Percentiles rank a stretch among this genome's conserved stretches.
Conservation (phyloP, 1,284 basidiomycete genomes). For the Takashimella koratensis region DNA sequence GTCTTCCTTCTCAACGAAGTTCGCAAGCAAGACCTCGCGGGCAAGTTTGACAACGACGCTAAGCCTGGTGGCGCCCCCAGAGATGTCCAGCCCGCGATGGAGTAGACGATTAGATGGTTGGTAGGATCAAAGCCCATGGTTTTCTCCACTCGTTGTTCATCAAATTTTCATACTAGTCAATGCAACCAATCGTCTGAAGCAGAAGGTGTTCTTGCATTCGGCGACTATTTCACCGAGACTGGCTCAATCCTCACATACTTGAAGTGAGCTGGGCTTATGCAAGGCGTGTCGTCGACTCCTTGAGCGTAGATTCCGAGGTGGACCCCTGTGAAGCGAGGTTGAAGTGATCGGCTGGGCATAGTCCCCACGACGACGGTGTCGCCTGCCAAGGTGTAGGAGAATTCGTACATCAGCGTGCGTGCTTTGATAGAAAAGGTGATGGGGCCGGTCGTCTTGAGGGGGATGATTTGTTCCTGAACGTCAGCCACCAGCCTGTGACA, state of each 20-base stretch:
- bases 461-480: background rate
- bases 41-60: background rate
- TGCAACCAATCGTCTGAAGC: no score
- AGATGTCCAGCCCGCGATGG: background rate
- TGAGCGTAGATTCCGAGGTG: slow-evolving; percentile 24
- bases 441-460: background rate
- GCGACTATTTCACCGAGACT: background rate
- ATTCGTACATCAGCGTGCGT: background rate
- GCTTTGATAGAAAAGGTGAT: slow-evolving; percentile 4
- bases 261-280: slow-evolving; percentile 14
- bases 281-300: slow-evolving; percentile 12
- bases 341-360: slow-evolving; percentile 2
- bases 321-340: slow-evolving; percentile 22
- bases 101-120: no score
- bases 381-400: slow-evolving; percentile 3
- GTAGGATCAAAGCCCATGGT: no score
- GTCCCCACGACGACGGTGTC: slow-evolving; percentile 5
- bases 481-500: background rate
- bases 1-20: slow-evolving; percentile 8
- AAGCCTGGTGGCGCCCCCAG: background rate
- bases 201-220: background rate
- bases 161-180: no score
- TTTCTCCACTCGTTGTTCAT: no score
- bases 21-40: background rate
- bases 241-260: slow-evolving; percentile 9